These are phyloP conservation scores for Botrytis aclada DNA, from an alignment of 2,329 filamentous ascomycete species.

Conservation along the genomic window DNA sequence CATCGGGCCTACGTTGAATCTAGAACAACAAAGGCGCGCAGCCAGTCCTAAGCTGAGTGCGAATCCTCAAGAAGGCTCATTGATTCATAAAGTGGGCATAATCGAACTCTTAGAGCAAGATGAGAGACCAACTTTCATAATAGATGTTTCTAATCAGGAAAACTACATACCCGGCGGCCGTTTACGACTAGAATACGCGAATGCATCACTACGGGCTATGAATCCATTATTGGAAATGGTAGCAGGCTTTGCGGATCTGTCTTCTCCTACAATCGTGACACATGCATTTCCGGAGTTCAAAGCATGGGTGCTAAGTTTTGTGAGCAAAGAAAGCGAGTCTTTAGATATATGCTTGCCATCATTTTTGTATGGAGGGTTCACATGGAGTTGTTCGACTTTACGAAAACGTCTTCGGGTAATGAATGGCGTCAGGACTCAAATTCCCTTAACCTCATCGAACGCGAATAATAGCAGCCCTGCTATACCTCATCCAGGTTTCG, in stretches of 20 bases:
- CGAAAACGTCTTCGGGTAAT: conserved; percentile 67
- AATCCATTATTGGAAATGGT: conserved; percentile 33
- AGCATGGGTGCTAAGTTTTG: conserved; percentile 60
- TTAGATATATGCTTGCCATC: conserved; percentile 53
- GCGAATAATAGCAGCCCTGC: background rate
- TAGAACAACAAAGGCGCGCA: background rate
- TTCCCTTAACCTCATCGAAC: background rate
- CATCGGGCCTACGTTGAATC: background rate
- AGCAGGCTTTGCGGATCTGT: conserved; percentile 30
- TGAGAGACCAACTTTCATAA: conserved; percentile 70
- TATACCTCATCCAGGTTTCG: background rate
- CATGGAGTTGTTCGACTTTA: conserved; percentile 70
- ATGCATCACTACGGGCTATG: conserved; percentile 58
- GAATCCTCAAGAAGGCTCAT: conserved; percentile 47
- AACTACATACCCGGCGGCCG: conserved; percentile 51
- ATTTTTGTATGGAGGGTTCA: conserved; percentile 60
- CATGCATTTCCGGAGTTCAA: conserved; percentile 63
- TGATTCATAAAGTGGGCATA: conserved; percentile 63
- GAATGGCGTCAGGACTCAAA: conserved; percentile 48
- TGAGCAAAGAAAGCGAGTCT: conserved; percentile 50
- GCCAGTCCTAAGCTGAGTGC: background rate
- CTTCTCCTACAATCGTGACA: conserved; percentile 38
- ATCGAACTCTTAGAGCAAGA: conserved; percentile 74
- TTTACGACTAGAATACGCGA: conserved; percentile 65
- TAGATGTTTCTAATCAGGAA: conserved; percentile 61